Evolutionary conservation across 139 green algal genomes (phyloP).

Genomic region (Coelastrella sp.): DNA sequence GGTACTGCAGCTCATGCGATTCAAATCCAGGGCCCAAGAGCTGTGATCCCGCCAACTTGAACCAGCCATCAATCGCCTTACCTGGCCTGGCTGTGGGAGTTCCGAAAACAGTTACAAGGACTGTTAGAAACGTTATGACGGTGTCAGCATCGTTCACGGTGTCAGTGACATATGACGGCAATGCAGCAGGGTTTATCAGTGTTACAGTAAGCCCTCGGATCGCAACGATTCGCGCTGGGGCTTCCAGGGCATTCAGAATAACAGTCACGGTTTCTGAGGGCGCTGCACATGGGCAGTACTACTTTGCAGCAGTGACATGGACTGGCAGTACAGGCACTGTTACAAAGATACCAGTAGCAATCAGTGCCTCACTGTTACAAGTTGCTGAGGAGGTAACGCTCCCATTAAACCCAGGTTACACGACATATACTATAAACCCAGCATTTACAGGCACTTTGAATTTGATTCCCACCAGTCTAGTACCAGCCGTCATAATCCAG

Average conservation of each 20-base stretch:
- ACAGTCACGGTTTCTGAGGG: neutral
- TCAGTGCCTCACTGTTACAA: neutral
- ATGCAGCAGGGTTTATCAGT: neutral
- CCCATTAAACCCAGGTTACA: neutral
- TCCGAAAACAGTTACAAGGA: neutral
- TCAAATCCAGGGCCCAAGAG: no score
- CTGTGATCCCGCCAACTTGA: constrained; percentile 8
- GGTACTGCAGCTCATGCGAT: neutral
- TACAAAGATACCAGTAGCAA: neutral
- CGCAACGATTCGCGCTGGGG: neutral
- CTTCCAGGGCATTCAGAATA: neutral
- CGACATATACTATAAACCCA: neutral
- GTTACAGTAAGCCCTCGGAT: neutral
- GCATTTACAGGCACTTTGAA: neutral
- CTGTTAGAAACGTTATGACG: neutral
- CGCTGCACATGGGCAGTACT: neutral
- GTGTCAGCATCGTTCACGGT: neutral
- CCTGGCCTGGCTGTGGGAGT: neutral
- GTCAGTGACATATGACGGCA: neutral
- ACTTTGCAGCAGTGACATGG: neutral
- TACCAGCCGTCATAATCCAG: neutral
- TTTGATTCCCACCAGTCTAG: neutral
- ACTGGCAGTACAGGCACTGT: neutral
- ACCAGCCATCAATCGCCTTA: neutral
- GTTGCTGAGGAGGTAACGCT: neutral